These are phyloP conservation scores for Cenchrus fungigraminus DNA, from an alignment of 176 grass and related monocot genomes.

Conservation along the genomic window DNA sequence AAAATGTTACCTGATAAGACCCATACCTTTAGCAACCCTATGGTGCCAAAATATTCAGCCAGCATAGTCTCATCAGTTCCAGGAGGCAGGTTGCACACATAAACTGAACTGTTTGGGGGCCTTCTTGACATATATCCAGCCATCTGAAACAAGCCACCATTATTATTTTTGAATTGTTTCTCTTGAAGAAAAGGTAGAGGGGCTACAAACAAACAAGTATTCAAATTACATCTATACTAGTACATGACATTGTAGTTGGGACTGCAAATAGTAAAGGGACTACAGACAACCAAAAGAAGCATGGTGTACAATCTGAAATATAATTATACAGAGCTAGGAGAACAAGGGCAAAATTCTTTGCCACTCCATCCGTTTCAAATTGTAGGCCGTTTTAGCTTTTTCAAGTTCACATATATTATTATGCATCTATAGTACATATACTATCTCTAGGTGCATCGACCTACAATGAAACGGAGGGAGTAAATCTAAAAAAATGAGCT, in stretches of 20 bases:
- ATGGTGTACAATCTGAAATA: not conserved
- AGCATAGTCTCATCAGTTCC: constrained; percentile 96
- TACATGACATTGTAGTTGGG: not conserved
- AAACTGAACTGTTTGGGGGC: constrained; percentile 71
- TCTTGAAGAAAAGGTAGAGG: not conserved
- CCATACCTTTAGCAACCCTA: constrained; percentile 99
- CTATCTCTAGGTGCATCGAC: too few relatives aligned
- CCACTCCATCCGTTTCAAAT: too few relatives aligned
- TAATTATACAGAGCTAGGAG: not conserved
- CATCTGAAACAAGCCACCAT: constrained; percentile 44
- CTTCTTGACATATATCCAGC: constrained; percentile 57
- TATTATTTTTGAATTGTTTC: not conserved
- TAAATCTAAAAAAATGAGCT: not conserved
- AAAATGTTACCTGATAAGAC: constrained; percentile 77
- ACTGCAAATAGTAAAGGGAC: too few relatives aligned
- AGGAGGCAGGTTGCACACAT: constrained; percentile 88
- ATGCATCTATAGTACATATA: too few relatives aligned
- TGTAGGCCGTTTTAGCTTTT: too few relatives aligned
- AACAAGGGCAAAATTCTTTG: not conserved
- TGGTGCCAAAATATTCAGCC: constrained; percentile 96
- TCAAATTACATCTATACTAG: not conserved
- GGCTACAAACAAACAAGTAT: not conserved
- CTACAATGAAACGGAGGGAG: too few relatives aligned
- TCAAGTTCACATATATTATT: too few relatives aligned
- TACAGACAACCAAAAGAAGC: not conserved